phyloP scores from a whole-genome alignment of 2,329 filamentous ascomycete genomes.

The Nothophoma quercina region DNA sequence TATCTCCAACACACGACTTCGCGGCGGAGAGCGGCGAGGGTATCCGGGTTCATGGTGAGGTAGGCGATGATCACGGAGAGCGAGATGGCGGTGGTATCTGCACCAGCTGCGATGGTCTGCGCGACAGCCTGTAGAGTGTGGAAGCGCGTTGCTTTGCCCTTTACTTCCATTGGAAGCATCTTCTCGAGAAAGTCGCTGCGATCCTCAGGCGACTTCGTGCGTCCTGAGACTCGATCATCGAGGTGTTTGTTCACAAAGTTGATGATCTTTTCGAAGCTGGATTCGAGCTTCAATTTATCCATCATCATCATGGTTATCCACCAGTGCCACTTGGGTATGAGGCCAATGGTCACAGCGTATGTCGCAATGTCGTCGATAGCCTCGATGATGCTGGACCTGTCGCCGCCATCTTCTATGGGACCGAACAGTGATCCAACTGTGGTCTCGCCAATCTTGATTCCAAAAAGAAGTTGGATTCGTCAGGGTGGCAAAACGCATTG shows the following conservation, averaged over 20 bases:
- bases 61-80: slow-evolving; percentile 57
- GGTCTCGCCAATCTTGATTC: slow-evolving; percentile 57
- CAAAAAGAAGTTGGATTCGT: slow-evolving; percentile 47
- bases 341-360: slow-evolving; percentile 3
- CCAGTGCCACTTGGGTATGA: slow-evolving; percentile 15
- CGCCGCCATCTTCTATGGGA: slow-evolving; percentile 22
- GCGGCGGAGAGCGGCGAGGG: slow-evolving; percentile 23
- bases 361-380: background rate
- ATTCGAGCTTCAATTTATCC: background rate
- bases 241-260: slow-evolving; percentile 6
- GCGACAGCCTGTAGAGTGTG: slow-evolving; percentile 3
- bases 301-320: background rate
- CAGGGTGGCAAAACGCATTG: slow-evolving; percentile 24
- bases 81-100: slow-evolving; percentile 59
- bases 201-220: slow-evolving; percentile 9
- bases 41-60: slow-evolving; percentile 49
- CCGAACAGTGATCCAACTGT: slow-evolving; percentile 48
- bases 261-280: background rate
- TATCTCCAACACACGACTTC: slow-evolving; percentile 35
- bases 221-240: slow-evolving; percentile 11
- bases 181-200: slow-evolving; percentile 23
- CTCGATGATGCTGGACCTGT: slow-evolving; percentile 11
- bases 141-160: slow-evolving; percentile 15
- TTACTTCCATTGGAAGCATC: slow-evolving; percentile 19
- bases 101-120: slow-evolving; percentile 50